Conservation (phyloP, 331 rosid genomes). For the Stylosanthes scabra region DNA sequence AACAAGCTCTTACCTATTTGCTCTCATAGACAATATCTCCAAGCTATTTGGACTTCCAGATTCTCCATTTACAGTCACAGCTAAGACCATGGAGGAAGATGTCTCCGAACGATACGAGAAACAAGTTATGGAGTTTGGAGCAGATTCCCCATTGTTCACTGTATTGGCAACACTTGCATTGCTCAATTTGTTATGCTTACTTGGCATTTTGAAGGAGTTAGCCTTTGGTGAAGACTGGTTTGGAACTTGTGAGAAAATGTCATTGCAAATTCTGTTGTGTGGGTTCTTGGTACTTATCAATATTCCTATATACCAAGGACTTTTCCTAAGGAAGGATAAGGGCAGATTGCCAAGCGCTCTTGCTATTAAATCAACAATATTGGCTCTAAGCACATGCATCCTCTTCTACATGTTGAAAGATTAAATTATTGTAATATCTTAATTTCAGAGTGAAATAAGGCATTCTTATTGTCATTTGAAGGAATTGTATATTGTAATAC, state of each 20-base stretch:
- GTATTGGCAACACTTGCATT: slow-evolving; percentile 54
- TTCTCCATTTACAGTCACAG: slow-evolving; percentile 30
- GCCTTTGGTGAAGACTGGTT: slow-evolving; percentile 33
- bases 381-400: slow-evolving; percentile 50
- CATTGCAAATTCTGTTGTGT: slow-evolving; percentile 55
- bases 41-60: slow-evolving; percentile 38
- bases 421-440: neutral
- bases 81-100: slow-evolving; percentile 40
- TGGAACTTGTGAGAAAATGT: slow-evolving; percentile 42
- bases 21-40: slow-evolving; percentile 46
- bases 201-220: slow-evolving; percentile 42
- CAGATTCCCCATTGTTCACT: slow-evolving; percentile 59
- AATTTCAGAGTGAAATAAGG: no score
- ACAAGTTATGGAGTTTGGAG: slow-evolving; percentile 70
- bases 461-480: slow-evolving; percentile 3
- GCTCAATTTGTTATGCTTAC: slow-evolving; percentile 55
- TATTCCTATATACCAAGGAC: slow-evolving; percentile 57
- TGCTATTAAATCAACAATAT: slow-evolving; percentile 47
- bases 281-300: slow-evolving; percentile 52
- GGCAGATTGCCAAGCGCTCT: slow-evolving; percentile 56
- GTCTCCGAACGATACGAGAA: slow-evolving; percentile 52
- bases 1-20: slow-evolving; percentile 64
- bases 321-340: slow-evolving; percentile 60
- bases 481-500: neutral
- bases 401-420: slow-evolving; percentile 31